Evolutionary conservation across 2,329 filamentous ascomycete genomes (phyloP).

Genomic region (Colletotrichum orchidophilum): DNA sequence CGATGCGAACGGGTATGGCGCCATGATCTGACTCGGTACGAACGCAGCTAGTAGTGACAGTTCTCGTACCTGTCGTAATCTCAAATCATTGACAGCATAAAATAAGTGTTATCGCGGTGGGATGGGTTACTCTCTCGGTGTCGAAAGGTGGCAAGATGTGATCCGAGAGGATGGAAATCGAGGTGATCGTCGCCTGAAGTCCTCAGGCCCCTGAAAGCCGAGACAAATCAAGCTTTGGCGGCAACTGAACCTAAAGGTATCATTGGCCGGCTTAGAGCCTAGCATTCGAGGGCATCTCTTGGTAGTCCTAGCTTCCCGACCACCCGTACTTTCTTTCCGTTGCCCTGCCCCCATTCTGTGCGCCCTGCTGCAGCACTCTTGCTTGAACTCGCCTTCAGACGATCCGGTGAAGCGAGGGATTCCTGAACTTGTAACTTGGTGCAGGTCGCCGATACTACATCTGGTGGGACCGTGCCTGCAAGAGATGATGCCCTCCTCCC

Average conservation of each 20-base stretch:
- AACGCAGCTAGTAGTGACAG: not conserved
- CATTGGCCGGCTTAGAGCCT: slow-evolving; percentile 10
- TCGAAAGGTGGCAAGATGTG: not conserved
- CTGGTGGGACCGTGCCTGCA: not conserved
- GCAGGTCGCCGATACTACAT: not conserved
- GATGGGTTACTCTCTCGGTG: not conserved
- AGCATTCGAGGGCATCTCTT: slow-evolving; percentile 1
- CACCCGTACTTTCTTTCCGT: not conserved
- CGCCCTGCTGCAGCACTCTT: not conserved
- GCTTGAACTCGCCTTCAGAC: not conserved
- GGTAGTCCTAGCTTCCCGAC: slow-evolving; percentile 2
- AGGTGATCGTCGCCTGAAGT: not conserved
- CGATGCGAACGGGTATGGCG: not conserved
- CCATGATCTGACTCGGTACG: slow-evolving; percentile 12
- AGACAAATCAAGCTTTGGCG: slow-evolving; percentile 25
- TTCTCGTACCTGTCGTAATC: not conserved
- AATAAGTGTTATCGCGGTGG: not conserved
- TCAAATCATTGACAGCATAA: not conserved
- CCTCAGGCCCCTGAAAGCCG: not conserved
- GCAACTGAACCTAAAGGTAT: not conserved
- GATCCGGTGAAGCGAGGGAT: not conserved
- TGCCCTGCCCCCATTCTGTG: not conserved
- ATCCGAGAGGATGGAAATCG: not conserved
- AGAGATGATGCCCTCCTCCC: not conserved
- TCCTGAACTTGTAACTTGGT: not conserved